Evolutionary conservation across 2,329 filamentous ascomycete species (phyloP).

Genomic region (Diaporthe batatas): DNA sequence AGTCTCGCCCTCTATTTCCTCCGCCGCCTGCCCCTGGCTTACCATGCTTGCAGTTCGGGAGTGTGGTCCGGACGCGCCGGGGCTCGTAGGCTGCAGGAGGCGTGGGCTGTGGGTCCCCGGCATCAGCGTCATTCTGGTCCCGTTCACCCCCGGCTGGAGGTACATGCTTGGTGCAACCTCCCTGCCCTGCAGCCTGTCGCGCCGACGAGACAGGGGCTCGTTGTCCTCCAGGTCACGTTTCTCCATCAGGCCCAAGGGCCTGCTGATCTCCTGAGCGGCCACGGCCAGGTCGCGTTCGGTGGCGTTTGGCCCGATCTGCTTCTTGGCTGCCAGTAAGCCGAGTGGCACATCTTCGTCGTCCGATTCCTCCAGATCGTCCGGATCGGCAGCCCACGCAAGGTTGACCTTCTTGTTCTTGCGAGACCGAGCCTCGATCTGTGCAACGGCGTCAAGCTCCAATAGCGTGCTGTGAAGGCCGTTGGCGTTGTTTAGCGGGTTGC

Average conservation of each 20-base stretch:
- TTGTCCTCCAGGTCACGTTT: constrained; percentile 90
- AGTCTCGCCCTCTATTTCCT: constrained; percentile 74
- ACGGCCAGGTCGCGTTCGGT: constrained; percentile 56
- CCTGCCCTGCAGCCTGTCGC: constrained; percentile 79
- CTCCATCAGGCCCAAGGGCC: constrained; percentile 82
- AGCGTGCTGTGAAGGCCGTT: constrained; percentile 91
- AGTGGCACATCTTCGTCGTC: constrained; percentile 93
- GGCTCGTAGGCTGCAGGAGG: constrained; percentile 34
- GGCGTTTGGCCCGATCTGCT: constrained; percentile 59
- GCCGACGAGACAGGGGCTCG: constrained; percentile 84
- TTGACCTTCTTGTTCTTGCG: constrained; percentile 83
- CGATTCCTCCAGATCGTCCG: constrained; percentile 61
- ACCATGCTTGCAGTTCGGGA: constrained; percentile 40
- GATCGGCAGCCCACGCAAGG: constrained; percentile 80
- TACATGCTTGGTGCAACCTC: constrained; percentile 53
- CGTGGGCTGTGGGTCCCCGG: constrained; percentile 43
- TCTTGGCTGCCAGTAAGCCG: constrained; percentile 80
- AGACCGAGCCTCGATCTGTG: constrained; percentile 83
- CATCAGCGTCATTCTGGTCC: constrained; percentile 37
- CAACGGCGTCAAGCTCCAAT: constrained; percentile 89
- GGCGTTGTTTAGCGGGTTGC: constrained; percentile 71
- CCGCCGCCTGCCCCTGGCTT: constrained; percentile 52
- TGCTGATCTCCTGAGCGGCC: constrained; percentile 67
- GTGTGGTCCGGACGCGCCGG: constrained; percentile 38
- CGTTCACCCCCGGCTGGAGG: constrained; percentile 43